Conservation (phyloP, 805 yeast species). For the Middelhovenomyces tepae region DNA sequence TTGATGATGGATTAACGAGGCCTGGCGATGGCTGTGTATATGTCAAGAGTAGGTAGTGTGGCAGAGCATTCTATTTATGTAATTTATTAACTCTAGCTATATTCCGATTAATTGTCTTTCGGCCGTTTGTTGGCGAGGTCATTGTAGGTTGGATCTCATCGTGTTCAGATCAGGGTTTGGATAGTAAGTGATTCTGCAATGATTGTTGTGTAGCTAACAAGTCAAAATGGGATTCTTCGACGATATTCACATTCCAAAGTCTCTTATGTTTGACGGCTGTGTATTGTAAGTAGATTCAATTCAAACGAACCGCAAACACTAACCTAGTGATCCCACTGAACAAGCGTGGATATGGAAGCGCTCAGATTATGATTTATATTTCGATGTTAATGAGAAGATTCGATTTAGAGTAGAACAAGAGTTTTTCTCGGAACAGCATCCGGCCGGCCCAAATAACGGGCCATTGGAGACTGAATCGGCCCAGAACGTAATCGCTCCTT, state of each 20-base stretch:
- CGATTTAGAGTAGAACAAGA: slow-evolving; percentile 89
- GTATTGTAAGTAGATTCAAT: slow-evolving; percentile 29
- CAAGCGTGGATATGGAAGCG: slow-evolving; percentile 94
- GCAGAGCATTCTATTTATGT: background rate
- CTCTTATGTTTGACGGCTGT: slow-evolving; percentile 71
- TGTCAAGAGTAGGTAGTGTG: slow-evolving; percentile 36
- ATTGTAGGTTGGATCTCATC: slow-evolving; percentile 88
- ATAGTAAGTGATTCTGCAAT: slow-evolving; percentile 30
- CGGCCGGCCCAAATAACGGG: slow-evolving; percentile 47
- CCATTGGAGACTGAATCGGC: slow-evolving; percentile 18
- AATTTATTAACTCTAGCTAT: slow-evolving; percentile 30
- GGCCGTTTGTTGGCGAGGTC: slow-evolving; percentile 92
- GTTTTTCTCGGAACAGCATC: slow-evolving; percentile 73
- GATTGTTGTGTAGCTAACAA: slow-evolving; percentile 5
- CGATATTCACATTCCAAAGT: slow-evolving; percentile 82
- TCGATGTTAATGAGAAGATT: slow-evolving; percentile 86
- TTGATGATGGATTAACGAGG: slow-evolving; percentile 79
- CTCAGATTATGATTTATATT: slow-evolving; percentile 62
- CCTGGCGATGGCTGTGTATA: slow-evolving; percentile 94
- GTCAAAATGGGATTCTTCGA: slow-evolving; percentile 80
- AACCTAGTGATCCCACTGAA: slow-evolving; percentile 43
- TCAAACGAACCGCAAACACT: background rate
- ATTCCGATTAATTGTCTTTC: slow-evolving; percentile 73
- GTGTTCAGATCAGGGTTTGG: slow-evolving; percentile 80
- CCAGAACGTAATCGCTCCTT: slow-evolving; percentile 50